phyloP scores from a whole-genome alignment of 805 yeast genomes.

The Yamadazyma paraphyllophila region DNA sequence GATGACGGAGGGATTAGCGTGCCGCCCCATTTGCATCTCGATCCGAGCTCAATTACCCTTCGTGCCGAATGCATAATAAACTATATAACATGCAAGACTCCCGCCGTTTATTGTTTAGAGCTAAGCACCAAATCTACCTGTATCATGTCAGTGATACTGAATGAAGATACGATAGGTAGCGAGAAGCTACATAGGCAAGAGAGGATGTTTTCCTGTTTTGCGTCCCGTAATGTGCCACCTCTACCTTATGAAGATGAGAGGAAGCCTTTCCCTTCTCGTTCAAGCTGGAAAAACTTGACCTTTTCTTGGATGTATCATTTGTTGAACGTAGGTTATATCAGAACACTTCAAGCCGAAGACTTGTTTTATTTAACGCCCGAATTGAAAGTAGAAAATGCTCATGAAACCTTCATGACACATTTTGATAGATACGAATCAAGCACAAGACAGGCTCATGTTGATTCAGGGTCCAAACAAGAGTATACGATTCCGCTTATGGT shows the following conservation, averaged over 20 bases:
- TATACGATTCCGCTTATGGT: conserved; percentile 21
- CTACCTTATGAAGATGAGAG: conserved; percentile 51
- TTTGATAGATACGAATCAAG: conserved; percentile 1
- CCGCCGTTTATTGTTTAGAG: too few species aligned
- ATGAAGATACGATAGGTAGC: conserved; percentile 14
- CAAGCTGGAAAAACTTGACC: conserved; percentile 27
- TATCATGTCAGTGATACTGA: neutral
- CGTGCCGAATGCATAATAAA: too few species aligned
- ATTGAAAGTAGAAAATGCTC: conserved; percentile 23
- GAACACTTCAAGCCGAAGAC: conserved; percentile 62
- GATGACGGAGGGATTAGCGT: too few species aligned
- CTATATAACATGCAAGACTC: too few species aligned
- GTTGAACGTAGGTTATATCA: conserved; percentile 58
- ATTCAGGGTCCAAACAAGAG: conserved; percentile 18
- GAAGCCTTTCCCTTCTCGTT: conserved; percentile 32
- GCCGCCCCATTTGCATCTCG: too few species aligned
- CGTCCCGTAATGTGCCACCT: conserved; percentile 45
- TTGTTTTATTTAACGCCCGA: conserved; percentile 34
- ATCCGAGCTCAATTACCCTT: too few species aligned
- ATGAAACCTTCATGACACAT: conserved; percentile 8
- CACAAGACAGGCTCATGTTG: neutral
- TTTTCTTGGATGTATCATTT: conserved; percentile 66
- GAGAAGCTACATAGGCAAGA: conserved; percentile 25
- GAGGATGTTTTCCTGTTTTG: conserved; percentile 46
- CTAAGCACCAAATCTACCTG: neutral